phyloP scores from a whole-genome alignment of 768 basidiomycete genomes.

The Panus rudis region DNA sequence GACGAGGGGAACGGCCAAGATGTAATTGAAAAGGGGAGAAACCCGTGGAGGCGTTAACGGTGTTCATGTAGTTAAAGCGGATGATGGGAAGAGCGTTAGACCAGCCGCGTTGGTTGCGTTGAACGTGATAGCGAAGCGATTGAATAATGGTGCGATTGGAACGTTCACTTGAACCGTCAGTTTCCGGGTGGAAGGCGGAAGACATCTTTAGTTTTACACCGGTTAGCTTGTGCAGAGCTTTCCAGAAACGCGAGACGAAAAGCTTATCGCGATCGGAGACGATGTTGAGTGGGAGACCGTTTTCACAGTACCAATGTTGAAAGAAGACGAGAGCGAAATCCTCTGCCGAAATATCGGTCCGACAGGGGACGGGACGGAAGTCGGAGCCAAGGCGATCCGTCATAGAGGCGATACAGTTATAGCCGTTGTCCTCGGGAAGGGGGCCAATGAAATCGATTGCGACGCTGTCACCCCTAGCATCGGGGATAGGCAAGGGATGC shows the following conservation, averaged over 20 bases:
- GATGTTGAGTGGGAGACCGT: constrained; percentile 33
- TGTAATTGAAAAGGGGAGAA: constrained; percentile 28
- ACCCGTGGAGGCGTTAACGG: constrained; percentile 23
- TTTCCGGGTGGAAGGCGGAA: constrained; percentile 27
- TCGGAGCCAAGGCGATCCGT: constrained; percentile 18
- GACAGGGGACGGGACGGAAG: constrained; percentile 24
- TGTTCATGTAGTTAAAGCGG: constrained; percentile 33
- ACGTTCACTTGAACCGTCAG: constrained; percentile 20
- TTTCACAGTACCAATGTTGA: constrained; percentile 26
- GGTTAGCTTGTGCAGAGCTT: constrained; percentile 23
- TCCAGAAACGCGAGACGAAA: constrained; percentile 39
- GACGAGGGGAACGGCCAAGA: constrained; percentile 11
- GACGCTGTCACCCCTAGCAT: constrained; percentile 19
- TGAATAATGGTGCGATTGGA: constrained; percentile 10
- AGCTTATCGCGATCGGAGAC: constrained; percentile 34
- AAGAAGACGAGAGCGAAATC: constrained; percentile 33
- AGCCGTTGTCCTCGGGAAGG: constrained; percentile 18
- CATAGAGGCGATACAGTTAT: constrained; percentile 19
- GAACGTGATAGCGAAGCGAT: constrained; percentile 5
- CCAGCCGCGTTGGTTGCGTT: constrained; percentile 23
- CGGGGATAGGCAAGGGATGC: constrained; percentile 16
- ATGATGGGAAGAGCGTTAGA: constrained; percentile 22
- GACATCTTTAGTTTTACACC: constrained; percentile 29
- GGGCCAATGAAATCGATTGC: constrained; percentile 23
- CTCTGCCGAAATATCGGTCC: constrained; percentile 22